Base-by-base conservation (phyloP, 2,329 filamentous ascomycete genomes). In the Nemania sp. region DNA sequence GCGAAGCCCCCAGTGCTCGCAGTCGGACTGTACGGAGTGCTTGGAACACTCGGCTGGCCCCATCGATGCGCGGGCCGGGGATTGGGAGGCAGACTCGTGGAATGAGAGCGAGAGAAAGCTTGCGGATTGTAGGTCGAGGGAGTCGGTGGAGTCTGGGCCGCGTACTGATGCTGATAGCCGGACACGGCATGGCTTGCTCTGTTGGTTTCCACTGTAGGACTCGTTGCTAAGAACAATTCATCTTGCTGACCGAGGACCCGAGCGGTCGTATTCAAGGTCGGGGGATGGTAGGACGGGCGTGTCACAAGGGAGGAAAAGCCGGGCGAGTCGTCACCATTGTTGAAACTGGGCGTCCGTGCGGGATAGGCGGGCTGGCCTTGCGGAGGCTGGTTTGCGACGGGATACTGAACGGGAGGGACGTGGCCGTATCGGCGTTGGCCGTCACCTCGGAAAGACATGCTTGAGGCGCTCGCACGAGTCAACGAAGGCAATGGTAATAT, bases 61-160 rank as follows among this genome's bases (percentile, higher is more conserved):
- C 64, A 62, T 54, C 64, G 72, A 41, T 69, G 61, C 9, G 68
- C 59, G 22, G 72, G 72, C 57, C 73, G 75, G 56, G 75, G 76
- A 52, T 76, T 78, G 59, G 80, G 79, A 9, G 80, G 77, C 23
- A 80, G 62, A 36, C 73, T 72, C n/a, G 76, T 76, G 20, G 81
- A 81, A 54, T 80, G 80, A 28, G 80, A 76, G 49, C 80, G 76
- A 50, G 73, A 75, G 68, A 83, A 93, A 31, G 79, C 76, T 68
- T 88, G 81, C 1, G 90, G 89, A 66, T 92, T 93, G 72, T 92
- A 93, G 37, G 81, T 70, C 19, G 77, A 73, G 14, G 77, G 72
- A 6, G 78, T 75, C 19, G 77, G 70, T 59, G 79, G 72, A 56
- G 75, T 64, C 52, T 75, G 70, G 54, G 74, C 70, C 59, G 79